Evolutionary conservation across 2,329 filamentous ascomycete genomes (phyloP).

Genomic region (Colletotrichum cuscutae): DNA sequence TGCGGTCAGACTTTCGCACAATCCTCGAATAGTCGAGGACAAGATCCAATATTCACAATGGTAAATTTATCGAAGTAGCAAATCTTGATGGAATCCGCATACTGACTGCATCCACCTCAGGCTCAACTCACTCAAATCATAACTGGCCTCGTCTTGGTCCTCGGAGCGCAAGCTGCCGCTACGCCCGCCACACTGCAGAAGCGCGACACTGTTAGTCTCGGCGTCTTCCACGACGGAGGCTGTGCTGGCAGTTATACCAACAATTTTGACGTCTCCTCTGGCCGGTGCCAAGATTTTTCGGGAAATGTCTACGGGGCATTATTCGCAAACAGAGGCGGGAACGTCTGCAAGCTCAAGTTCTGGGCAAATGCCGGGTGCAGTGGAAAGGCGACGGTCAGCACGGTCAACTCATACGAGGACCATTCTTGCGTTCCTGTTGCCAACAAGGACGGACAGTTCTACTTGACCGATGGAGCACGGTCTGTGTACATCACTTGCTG

Average conservation of each 20-base stretch:
- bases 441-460: background rate
- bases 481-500: background rate
- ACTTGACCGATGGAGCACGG: background rate
- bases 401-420: background rate
- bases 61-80: background rate
- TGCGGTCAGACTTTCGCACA: too few relatives aligned
- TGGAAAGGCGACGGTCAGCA: background rate
- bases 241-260: background rate
- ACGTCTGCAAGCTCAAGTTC: background rate
- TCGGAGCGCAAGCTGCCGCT: background rate
- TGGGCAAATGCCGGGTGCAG: background rate
- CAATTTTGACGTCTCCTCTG: background rate
- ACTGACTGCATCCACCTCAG: background rate
- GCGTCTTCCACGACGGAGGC: background rate
- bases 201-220: background rate
- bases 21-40: background rate
- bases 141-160: background rate
- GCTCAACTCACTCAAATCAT: background rate
- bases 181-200: background rate
- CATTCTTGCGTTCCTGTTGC: background rate
- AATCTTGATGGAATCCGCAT: background rate
- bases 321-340: background rate
- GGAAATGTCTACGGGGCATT: background rate
- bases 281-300: background rate
- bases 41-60: background rate